phyloP scores from a whole-genome alignment of 176 grass and related monocot species.

The bread wheat (Triticum aestivum) region IWGSC_CS_RefSeq_v2.1 NC_057810.1:661504771-661505270 shows the following conservation, averaged over 20 bases:
- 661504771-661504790: too few species aligned
- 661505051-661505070: too few species aligned
- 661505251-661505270: not conserved
- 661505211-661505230: not conserved
- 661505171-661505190: too few species aligned
- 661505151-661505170: not conserved
- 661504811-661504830: too few species aligned
- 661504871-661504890: too few species aligned
- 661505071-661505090: not conserved
- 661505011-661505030: not conserved
- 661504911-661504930: not conserved
- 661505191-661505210: not conserved
- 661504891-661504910: too few species aligned
- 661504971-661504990: not conserved
- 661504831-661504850: too few species aligned
- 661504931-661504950: not conserved
- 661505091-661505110: not conserved
- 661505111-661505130: not conserved
- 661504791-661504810: too few species aligned
- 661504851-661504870: too few species aligned
- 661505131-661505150: not conserved
- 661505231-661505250: not conserved
- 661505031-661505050: not conserved
- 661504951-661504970: not conserved
- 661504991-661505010: slow-evolving; percentile 15